Conservation (phyloP, 2,329 filamentous ascomycete species). For the Aspergillus pseudotamarii region DNA sequence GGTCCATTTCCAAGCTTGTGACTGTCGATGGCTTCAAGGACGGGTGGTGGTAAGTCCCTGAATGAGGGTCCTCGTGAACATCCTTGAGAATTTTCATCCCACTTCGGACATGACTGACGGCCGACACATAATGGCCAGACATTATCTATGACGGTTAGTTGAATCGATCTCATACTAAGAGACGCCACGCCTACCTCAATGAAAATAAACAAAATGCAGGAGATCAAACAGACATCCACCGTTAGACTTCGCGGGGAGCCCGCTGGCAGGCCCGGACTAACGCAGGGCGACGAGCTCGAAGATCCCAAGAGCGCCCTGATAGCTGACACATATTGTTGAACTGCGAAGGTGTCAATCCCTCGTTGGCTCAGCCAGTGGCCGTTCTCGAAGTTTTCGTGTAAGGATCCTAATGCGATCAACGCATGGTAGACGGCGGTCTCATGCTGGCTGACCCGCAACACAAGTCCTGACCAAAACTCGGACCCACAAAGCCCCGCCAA, state of each 20-base stretch:
- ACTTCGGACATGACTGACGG: not conserved
- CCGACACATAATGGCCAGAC: not conserved
- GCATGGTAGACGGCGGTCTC: constrained; percentile 30
- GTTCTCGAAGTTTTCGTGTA: constrained; percentile 27
- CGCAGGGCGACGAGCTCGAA: not conserved
- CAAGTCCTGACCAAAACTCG: constrained; percentile 28
- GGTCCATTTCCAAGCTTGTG: constrained; percentile 14
- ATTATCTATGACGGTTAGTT: not conserved
- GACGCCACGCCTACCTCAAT: not conserved
- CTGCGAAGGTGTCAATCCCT: not conserved
- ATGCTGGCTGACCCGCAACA: constrained; percentile 29
- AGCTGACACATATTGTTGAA: not conserved
- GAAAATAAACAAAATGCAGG: not conserved
- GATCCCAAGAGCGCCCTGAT: not conserved
- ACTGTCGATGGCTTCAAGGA: constrained; percentile 14
- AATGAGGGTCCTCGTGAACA: not conserved
- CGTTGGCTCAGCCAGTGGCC: not conserved
- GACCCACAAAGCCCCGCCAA: constrained; percentile 21
- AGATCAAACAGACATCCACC: not conserved
- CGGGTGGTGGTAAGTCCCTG: constrained; percentile 15
- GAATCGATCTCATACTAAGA: not conserved
- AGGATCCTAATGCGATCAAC: constrained; percentile 30
- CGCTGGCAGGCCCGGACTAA: not conserved
- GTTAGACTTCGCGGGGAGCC: not conserved
- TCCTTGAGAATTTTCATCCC: not conserved